phyloP scores from a whole-genome alignment of 2,329 filamentous ascomycete species.

The Neonectria hederae region DNA sequence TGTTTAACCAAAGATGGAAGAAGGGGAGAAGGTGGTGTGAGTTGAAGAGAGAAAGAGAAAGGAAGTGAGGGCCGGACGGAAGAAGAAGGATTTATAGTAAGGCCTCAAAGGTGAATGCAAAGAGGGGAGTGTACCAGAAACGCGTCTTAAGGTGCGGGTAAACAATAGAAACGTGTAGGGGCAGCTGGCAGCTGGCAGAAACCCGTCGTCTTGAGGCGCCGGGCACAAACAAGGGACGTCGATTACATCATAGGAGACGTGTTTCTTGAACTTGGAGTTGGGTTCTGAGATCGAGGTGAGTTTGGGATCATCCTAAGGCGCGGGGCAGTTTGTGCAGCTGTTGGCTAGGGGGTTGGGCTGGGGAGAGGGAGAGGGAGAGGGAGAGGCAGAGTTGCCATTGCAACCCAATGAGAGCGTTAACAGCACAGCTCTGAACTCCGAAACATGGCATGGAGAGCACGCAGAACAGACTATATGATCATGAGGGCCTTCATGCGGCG shows the following conservation, averaged over 20 bases:
- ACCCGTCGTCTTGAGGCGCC: neutral
- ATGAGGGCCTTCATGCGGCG: neutral
- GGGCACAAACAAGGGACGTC: neutral
- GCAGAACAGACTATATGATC: neutral
- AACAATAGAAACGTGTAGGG: neutral
- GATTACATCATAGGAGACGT: neutral
- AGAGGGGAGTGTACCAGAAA: neutral
- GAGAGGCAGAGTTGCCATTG: neutral
- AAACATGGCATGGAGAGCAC: neutral
- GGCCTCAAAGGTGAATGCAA: neutral
- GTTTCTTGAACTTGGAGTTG: neutral
- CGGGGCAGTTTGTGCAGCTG: neutral
- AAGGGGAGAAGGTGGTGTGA: neutral
- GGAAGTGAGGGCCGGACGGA: neutral
- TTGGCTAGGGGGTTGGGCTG: neutral
- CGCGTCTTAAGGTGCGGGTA: neutral
- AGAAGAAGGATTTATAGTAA: neutral
- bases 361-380: neutral
- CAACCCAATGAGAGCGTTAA: neutral
- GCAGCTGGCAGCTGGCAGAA: neutral
- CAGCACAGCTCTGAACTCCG: neutral
- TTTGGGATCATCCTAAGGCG: neutral
- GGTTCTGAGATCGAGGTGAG: neutral
- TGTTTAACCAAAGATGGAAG: neutral
- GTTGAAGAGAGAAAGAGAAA: neutral